Base-by-base conservation (phyloP, 768 basidiomycete species). In the Serendipita sp. region DNA sequence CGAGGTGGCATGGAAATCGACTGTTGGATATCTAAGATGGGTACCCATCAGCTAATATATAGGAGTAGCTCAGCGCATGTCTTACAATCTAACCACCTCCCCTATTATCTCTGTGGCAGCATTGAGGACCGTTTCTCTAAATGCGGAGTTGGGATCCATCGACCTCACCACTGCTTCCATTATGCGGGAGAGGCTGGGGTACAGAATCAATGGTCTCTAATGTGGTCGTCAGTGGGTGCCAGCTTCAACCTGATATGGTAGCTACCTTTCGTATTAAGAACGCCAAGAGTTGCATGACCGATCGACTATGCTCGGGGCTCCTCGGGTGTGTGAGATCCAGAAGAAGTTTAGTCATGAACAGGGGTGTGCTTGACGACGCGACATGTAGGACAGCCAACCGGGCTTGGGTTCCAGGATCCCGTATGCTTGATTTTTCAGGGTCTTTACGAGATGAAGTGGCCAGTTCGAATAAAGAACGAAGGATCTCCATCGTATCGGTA, bases 161-260 rank as follows among this genome's bases (percentile, higher is more conserved):
- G 92, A 96, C 71, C 93, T 94, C 16, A 98, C 93, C 0, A 98
- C 92, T 0, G 94, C 92, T 71, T 98, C 96, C 73, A 92, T 86
- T 50, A 97, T 76, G 45, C 85, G 81, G 0, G 94, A 87, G 31
- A 98, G 76, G 68, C 86, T 88, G 2, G 88, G 82, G 68, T 91
- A 87, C 46, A 98, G 76, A 5, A 95, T 83, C 31, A 88, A 76
- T 1, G 94, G 93, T 69, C 88, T 85, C 88, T 92, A 68, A n/a
- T 43, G 1, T 50, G 8, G 8, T 50, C 6, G n/a, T 18, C 48
- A 50, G 18, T 18, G 48, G 48, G n/a, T n/a, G n/a, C 8, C 44
- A 50, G n/a, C 6, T 50, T 8, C 6, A 40, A 13, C 13, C 3
- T 40, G n/a, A 50, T 5, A 50, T 5, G 48, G 48, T n/a, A 5